Conservation (phyloP, 2,329 filamentous ascomycete species). For the Diaporthe humulicola region DNA sequence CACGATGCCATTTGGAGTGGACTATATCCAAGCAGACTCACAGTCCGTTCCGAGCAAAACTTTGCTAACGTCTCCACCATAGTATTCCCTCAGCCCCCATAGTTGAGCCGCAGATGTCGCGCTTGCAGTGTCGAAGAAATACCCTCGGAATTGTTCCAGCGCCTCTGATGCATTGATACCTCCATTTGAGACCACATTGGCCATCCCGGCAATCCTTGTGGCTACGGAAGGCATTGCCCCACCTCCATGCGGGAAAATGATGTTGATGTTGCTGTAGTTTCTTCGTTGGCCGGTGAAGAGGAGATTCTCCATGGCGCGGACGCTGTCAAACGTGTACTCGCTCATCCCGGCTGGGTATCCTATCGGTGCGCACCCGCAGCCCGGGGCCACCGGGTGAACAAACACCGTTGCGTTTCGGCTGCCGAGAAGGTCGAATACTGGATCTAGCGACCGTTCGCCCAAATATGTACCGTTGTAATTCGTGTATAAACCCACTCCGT, state of each 20-base stretch:
- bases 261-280: neutral
- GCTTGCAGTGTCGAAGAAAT: neutral
- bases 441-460: neutral
- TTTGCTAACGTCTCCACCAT: neutral
- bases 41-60: conserved; percentile 2
- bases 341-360: conserved; percentile 2
- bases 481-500: neutral
- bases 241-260: neutral
- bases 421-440: neutral
- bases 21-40: neutral
- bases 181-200: neutral
- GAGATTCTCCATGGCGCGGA: conserved; percentile 2
- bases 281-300: neutral
- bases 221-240: conserved; percentile 1
- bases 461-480: neutral
- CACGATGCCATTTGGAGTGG: neutral
- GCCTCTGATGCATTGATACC: neutral
- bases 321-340: neutral
- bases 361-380: neutral
- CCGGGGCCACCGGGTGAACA: neutral
- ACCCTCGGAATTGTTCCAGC: neutral
- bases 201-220: neutral
- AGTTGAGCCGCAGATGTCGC: neutral
- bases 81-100: neutral
- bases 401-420: neutral